Evolutionary conservation across 2,329 filamentous ascomycete species (phyloP), one percentile per base, ranked within the genome.

Genomic region (Malbranchea zuffiana): DNA sequence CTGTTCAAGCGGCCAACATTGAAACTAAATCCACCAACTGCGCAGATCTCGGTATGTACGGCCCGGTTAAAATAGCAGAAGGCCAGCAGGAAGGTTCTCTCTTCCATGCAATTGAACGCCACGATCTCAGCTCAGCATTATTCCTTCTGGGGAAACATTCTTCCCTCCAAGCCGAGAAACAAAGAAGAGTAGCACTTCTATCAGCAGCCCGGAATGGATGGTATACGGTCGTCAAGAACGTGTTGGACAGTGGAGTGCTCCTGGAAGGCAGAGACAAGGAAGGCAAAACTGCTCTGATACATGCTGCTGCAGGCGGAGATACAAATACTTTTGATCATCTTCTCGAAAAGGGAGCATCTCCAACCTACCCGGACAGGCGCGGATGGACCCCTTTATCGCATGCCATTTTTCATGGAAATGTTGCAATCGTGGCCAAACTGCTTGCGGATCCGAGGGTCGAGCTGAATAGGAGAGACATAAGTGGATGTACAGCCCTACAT

Each of bases 141-240:
- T 32, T 15, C 8, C 21, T 3, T 20, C 26, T 40, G 5, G n/a
- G 18, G 6, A 12, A 8, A 13, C 15, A 17, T 4, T 18, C 27
- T 17, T n/a, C 15, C 10, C n/a, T 27, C 21, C 7, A 31, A 7
- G 27, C 18, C 18, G 26, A 31, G 7, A 27, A 36, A 6, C 11
- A 7, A 20, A 26, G 36, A 10, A 17, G 21, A 19, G 26, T 33
- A 10, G 32, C 43, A 20, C 41, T 40, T 6, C 21, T 27, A 3
- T 27, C 25, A 3, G 43, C 44, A n/a, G 44, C 38, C 3, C 3
- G 6, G 17, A 16, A 18, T 2, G 45, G 45, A n/a, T 35, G 43
- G 26, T 32, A 34, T 20, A 24, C 19, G n/a, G 37, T 44, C 16
- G 39, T 45, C 6, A 32, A 31, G 7, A 19, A 34, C 13, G 20